Conservation (phyloP, 192 early-diverging fungal genomes). For the Oehlia diaphana region DNA sequence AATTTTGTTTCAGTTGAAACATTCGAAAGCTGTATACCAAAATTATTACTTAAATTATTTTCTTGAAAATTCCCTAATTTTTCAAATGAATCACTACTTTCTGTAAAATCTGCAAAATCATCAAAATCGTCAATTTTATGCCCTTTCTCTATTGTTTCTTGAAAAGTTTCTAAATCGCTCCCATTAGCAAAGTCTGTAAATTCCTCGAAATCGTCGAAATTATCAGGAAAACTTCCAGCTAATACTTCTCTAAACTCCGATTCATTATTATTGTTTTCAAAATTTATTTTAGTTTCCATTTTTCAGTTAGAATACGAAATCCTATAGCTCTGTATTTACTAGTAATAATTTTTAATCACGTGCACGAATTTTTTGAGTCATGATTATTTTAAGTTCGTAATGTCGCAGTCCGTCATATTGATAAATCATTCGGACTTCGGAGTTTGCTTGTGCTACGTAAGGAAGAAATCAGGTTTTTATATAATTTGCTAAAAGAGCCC, state of each 20-base stretch:
- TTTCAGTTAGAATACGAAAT: too few species aligned
- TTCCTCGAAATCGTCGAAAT: background rate
- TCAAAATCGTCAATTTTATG: background rate
- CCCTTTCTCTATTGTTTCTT: background rate
- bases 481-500: background rate
- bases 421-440: background rate
- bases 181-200: background rate
- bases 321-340: too few species aligned
- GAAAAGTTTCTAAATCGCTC: background rate
- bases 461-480: background rate
- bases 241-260: background rate
- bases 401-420: background rate
- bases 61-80: background rate
- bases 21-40: background rate
- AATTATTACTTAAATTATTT: background rate
- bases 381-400: too few species aligned
- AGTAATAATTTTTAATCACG: too few species aligned
- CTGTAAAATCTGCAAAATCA: background rate
- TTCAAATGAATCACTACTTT: background rate
- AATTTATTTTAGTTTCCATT: too few species aligned
- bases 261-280: background rate
- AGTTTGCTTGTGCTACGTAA: background rate
- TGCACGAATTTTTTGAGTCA: too few species aligned
- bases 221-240: background rate
- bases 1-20: background rate